These are phyloP conservation scores for Ascocoryne sarcoides DNA, from an alignment of 2,329 filamentous ascomycete species.

Conservation along the genomic window DNA sequence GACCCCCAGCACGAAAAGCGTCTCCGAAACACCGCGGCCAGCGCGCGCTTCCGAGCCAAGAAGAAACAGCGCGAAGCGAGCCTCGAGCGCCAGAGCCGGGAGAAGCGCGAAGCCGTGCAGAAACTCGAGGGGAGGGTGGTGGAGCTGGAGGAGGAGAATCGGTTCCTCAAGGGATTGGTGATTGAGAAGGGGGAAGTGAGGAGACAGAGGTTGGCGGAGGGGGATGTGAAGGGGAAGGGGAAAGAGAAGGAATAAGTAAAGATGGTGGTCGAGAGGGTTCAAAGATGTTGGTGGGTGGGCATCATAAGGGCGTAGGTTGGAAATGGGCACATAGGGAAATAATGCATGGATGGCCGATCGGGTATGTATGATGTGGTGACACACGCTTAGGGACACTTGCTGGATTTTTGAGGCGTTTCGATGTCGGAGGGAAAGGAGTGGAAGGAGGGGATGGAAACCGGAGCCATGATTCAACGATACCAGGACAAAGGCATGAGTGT, in stretches of 20 bases:
- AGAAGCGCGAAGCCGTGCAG: constrained; percentile 69
- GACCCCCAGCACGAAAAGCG: constrained; percentile 43
- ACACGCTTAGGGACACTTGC: no score
- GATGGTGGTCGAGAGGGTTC: no score
- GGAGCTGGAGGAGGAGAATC: constrained; percentile 71
- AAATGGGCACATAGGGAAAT: no score
- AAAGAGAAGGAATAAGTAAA: constrained; percentile 15
- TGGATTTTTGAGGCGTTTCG: no score
- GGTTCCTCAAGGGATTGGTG: constrained; percentile 69
- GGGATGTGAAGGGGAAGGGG: constrained; percentile 21
- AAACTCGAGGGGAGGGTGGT: constrained; percentile 62
- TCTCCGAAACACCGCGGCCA: constrained; percentile 78
- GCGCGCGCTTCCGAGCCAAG: constrained; percentile 82
- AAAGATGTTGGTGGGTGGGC: no score
- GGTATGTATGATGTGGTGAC: no score
- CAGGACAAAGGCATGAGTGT: no score
- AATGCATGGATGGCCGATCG: no score
- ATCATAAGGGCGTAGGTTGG: no score
- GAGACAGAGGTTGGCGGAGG: constrained; percentile 28
- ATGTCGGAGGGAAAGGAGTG: no score
- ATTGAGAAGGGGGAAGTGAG: constrained; percentile 63
- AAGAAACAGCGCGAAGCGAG: constrained; percentile 90
- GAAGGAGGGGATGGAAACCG: no score
- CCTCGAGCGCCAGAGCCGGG: constrained; percentile 69
- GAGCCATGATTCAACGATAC: no score